Base-by-base conservation (phyloP, 1,284 basidiomycete species). In the Ganoderma leucocontextum region DNA sequence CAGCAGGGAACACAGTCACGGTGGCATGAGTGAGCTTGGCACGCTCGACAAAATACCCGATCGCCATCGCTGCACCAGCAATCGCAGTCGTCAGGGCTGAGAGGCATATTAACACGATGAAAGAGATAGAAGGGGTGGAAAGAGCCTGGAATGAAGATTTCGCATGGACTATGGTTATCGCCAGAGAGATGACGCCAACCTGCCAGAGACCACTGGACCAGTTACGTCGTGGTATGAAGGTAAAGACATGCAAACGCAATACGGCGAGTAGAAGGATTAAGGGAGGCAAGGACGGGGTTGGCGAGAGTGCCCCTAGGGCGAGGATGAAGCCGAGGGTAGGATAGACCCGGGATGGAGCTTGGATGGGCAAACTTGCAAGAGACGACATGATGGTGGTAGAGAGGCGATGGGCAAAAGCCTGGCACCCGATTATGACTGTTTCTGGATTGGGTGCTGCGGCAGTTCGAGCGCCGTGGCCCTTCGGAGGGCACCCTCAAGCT, bases 1-100 rank as follows among this genome's bases (percentile, higher is more conserved):
- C 72, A 0, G 85, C 83, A 0, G 93, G 93, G 76, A 94, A 93
- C 36, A 91, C 71, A 0, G 86, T 81, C 9, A 19, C 87, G 66
- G 70, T 83, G 85, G 1, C 82, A 13, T 77, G 78, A 22, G 78
- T 78, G 66, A 74, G 78, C 35, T 57, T 38, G 6, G 83, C 12
- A 33, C 77, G 80, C 35, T 70, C 73, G 39, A 65, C 66, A 55
- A 72, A 68, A 38, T 81, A 81, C 52, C 85, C 80, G 10, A 83
- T 49, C 62, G 82, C 82, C 22, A 89, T 73, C 1, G 81, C 71
- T 2, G 71, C 19, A 41, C 88, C 76, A 0, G 85, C 82, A 19
- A 87, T 68, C 17, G 77, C 62, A 1, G 89, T 87, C n/a, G 85
- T 81, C 15, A 85, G 3, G 0, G 78, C 65, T 0, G 85, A 84